Evolutionary conservation across 1,284 basidiomycete species (phyloP).

Genomic region (Neotropicomus parvogracilis): DNA sequence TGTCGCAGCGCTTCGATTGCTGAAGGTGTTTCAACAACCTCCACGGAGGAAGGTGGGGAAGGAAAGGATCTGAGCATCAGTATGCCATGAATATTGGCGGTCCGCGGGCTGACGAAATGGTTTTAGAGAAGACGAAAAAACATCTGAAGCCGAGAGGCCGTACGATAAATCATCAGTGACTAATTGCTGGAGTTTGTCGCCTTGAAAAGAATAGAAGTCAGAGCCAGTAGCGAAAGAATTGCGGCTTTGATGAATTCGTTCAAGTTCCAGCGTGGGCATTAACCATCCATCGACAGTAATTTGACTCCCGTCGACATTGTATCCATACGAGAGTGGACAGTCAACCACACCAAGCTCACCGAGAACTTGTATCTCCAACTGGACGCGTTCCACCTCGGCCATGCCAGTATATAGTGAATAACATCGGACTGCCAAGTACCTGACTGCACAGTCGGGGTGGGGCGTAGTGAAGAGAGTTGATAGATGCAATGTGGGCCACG

Average conservation of each 20-base stretch:
- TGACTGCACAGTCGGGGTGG: constrained; percentile 60
- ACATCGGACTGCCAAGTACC: constrained; percentile 72
- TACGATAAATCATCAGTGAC: constrained; percentile 52
- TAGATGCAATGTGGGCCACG: constrained; percentile 65
- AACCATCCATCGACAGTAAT: constrained; percentile 72
- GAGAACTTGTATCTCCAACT: constrained; percentile 58
- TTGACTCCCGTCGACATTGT: constrained; percentile 41
- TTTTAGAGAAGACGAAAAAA: constrained; percentile 9
- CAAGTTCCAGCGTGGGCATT: constrained; percentile 63
- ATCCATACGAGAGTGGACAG: constrained; percentile 53
- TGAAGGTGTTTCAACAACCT: constrained; percentile 68
- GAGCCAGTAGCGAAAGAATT: constrained; percentile 41
- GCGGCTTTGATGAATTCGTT: constrained; percentile 55
- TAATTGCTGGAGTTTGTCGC: constrained; percentile 36
- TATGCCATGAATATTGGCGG: constrained; percentile 62
- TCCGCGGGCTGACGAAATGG: constrained; percentile 42
- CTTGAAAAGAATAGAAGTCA: constrained; percentile 45
- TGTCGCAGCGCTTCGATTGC: constrained; percentile 56
- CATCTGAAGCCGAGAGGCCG: constrained; percentile 16
- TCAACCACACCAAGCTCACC: constrained; percentile 55
- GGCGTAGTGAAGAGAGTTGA: constrained; percentile 53
- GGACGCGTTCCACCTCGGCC: constrained; percentile 69
- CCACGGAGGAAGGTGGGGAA: constrained; percentile 30
- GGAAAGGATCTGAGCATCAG: constrained; percentile 48
- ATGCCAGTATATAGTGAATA: constrained; percentile 74